Evolutionary conservation across 1,284 basidiomycete species (phyloP).

Genomic region (Ceratobasidium sp.): DNA sequence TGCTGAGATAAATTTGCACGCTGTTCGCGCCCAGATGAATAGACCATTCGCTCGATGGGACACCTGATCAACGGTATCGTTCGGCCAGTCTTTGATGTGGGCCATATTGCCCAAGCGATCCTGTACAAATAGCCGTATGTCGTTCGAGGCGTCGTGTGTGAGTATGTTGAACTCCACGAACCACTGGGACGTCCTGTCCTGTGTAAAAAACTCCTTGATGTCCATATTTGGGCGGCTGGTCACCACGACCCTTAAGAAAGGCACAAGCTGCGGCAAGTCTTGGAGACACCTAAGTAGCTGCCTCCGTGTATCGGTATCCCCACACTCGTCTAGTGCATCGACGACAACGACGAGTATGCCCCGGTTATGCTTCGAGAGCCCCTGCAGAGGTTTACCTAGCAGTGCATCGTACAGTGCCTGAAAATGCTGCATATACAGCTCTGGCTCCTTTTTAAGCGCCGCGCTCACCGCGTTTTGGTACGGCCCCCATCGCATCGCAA

Average conservation of each 20-base stretch:
- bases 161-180: not conserved
- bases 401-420: not conserved
- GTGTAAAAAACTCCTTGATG: not conserved
- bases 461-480: not conserved
- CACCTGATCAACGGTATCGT: not conserved
- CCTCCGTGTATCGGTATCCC: not conserved
- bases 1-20: not conserved
- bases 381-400: not conserved
- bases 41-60: not conserved
- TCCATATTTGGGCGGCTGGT: constrained; percentile 38
- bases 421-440: not conserved
- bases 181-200: not conserved
- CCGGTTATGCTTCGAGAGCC: not conserved
- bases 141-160: not conserved
- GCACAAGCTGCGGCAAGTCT: not conserved
- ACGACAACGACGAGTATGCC: constrained; percentile 17
- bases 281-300: not conserved
- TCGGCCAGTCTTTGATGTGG: not conserved
- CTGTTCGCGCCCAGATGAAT: constrained; percentile 39
- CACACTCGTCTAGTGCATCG: constrained; percentile 43
- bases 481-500: not conserved
- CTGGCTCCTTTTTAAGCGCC: not conserved
- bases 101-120: not conserved
- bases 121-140: not conserved
- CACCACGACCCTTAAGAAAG: constrained; percentile 19